Conservation (phyloP, 2,329 filamentous ascomycete species). For the Calonectria honghensis region DNA sequence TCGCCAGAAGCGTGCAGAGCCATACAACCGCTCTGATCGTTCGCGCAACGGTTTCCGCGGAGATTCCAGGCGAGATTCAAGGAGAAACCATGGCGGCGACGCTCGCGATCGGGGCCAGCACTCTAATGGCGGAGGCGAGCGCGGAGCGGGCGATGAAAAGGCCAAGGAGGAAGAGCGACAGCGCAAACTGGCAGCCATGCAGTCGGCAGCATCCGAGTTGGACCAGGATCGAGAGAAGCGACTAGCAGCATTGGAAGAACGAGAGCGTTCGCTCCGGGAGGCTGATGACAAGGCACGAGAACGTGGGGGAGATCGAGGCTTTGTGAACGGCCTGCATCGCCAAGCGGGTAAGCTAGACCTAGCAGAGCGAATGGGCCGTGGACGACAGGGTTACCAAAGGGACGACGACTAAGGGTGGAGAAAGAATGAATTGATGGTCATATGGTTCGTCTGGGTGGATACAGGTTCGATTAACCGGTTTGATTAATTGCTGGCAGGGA, state of each 20-base stretch:
- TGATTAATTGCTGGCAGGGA: slow-evolving; percentile 22
- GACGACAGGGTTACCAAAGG: slow-evolving; percentile 65
- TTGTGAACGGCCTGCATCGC: slow-evolving; percentile 78
- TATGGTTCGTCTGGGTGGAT: slow-evolving; percentile 23
- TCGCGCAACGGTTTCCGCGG: slow-evolving; percentile 37
- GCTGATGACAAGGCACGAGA: slow-evolving; percentile 80
- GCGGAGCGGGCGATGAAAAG: slow-evolving; percentile 47
- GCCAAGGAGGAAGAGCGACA: slow-evolving; percentile 75
- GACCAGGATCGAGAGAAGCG: slow-evolving; percentile 82
- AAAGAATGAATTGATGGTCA: slow-evolving; percentile 12
- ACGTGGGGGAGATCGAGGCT: slow-evolving; percentile 78
- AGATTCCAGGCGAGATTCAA: slow-evolving; percentile 35
- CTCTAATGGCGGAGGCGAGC: slow-evolving; percentile 47
- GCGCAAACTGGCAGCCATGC: slow-evolving; percentile 83
- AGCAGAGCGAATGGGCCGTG: slow-evolving; percentile 71
- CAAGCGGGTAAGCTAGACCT: slow-evolving; percentile 72
- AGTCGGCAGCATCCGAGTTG: slow-evolving; percentile 80
- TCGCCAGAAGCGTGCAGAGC: slow-evolving; percentile 52
- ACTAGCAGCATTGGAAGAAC: slow-evolving; percentile 78
- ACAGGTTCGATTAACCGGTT: slow-evolving; percentile 10
- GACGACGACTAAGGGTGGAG: slow-evolving; percentile 64
- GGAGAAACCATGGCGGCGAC: slow-evolving; percentile 47
- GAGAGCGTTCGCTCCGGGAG: slow-evolving; percentile 78
- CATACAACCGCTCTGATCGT: slow-evolving; percentile 28
- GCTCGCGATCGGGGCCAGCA: slow-evolving; percentile 50